Evolutionary conservation across 1,284 basidiomycete genomes (phyloP).

Genomic region (Ceratobasidium sp.): DNA sequence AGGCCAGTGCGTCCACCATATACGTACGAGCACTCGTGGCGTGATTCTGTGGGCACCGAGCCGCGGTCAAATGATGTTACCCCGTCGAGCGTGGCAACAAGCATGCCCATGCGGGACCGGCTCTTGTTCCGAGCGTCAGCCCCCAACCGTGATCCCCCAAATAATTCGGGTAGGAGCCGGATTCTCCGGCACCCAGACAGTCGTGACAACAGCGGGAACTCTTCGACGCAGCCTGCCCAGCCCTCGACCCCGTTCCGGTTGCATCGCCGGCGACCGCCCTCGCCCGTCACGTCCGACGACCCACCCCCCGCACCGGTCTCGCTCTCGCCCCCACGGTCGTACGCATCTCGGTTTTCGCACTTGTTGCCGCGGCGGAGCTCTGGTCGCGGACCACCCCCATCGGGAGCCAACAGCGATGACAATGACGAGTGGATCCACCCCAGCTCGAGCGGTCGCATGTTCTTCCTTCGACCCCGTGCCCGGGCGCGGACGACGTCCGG

Average conservation of each 20-base stretch:
- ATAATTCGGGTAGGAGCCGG: not conserved
- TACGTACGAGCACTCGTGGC: slow-evolving; percentile 13
- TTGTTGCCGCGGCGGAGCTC: slow-evolving; percentile 20
- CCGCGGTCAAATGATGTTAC: slow-evolving; percentile 25
- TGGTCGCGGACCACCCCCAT: not conserved
- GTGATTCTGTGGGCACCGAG: slow-evolving; percentile 13
- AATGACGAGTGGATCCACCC: slow-evolving; percentile 35
- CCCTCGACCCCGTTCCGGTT: slow-evolving; percentile 17
- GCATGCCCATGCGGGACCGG: slow-evolving; percentile 26
- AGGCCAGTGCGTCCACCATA: slow-evolving; percentile 4
- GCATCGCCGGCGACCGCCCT: slow-evolving; percentile 19
- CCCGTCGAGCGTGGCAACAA: slow-evolving; percentile 5
- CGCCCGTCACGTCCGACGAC: not conserved
- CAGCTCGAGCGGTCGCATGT: slow-evolving; percentile 3
- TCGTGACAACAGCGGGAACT: slow-evolving; percentile 8
- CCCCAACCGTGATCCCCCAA: slow-evolving; percentile 2
- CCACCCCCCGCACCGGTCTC: slow-evolving; percentile 3
- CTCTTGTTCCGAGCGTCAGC: slow-evolving; percentile 32
- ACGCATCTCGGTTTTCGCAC: slow-evolving; percentile 22
- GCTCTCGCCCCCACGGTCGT: slow-evolving; percentile 16
- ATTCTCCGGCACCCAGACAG: slow-evolving; percentile 20
- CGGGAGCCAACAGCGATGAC: slow-evolving; percentile 17
- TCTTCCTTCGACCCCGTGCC: slow-evolving; percentile 30
- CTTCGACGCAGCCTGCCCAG: slow-evolving; percentile 4
- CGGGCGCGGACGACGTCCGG: slow-evolving; percentile 14